phyloP scores from a whole-genome alignment of 805 yeast genomes.

The Monosporozyma unispora region DNA sequence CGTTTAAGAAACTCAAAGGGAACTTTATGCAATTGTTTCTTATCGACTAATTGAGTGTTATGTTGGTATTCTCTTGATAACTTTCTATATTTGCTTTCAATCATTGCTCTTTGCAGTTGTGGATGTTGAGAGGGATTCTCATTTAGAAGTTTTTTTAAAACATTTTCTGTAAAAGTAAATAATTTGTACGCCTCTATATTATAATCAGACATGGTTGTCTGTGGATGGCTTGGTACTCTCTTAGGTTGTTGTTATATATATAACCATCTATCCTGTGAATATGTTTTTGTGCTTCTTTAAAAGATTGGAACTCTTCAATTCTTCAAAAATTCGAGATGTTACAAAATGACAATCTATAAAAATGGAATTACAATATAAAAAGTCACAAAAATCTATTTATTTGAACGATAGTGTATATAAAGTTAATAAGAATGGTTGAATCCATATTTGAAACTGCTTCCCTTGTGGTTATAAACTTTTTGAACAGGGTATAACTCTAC shows the following conservation, averaged over 20 bases:
- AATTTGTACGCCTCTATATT: background rate
- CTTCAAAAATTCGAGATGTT: no score
- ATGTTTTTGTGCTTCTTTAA: no score
- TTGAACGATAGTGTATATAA: background rate
- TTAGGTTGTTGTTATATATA: background rate
- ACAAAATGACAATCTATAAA: background rate
- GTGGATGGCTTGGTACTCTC: background rate
- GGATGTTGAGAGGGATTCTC: background rate
- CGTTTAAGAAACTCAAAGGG: background rate
- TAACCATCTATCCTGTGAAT: no score
- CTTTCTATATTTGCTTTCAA: background rate
- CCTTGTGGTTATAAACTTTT: constrained; percentile 19
- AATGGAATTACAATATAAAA: background rate
- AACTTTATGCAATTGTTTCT: background rate
- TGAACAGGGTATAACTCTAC: constrained; percentile 23
- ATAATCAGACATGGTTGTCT: background rate
- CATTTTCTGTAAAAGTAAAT: background rate
- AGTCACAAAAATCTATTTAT: no score
- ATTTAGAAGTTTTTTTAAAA: background rate
- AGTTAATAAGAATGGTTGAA: constrained; percentile 7
- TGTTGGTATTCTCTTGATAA: background rate
- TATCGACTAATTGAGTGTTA: background rate
- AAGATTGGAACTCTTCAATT: background rate
- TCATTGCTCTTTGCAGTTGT: background rate
- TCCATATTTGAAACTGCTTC: constrained; percentile 14